Conservation (phyloP, 371 early-diverging fungal genomes). For the Funneliformis caledonium region DNA sequence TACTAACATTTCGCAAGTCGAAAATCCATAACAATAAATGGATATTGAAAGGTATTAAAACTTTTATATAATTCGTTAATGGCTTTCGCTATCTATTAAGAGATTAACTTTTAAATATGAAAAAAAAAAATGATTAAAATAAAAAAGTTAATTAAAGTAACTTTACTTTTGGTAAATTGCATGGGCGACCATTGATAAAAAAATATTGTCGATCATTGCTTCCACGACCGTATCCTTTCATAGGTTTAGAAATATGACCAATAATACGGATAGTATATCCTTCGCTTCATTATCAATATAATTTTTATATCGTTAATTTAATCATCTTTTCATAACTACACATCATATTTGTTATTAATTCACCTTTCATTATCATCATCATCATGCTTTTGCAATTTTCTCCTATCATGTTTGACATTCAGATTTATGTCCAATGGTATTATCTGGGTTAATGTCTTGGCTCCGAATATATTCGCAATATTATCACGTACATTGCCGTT, state of each 20-base stretch:
- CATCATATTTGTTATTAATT: not conserved
- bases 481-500: conserved; percentile 68
- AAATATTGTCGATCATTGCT: conserved; percentile 84
- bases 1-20: conserved; percentile 57
- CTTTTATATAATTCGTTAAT: conserved; percentile 83
- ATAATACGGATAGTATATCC: conserved; percentile 41
- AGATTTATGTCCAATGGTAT: conserved; percentile 56
- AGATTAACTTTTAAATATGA: conserved; percentile 4
- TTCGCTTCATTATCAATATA: not conserved
- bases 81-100: conserved; percentile 51
- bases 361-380: not conserved
- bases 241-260: conserved; percentile 73
- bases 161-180: conserved; percentile 75
- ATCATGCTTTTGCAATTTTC: not conserved
- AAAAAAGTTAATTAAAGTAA: not conserved
- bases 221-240: conserved; percentile 71
- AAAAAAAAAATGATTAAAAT: not conserved
- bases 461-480: conserved; percentile 77
- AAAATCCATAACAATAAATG: conserved; percentile 79
- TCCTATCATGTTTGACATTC: conserved; percentile 21
- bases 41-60: conserved; percentile 74
- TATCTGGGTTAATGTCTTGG: conserved; percentile 62
- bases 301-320: not conserved
- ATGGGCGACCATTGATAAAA: conserved; percentile 90
- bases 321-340: no score